A percentile compares a stretch with the other conserved stretches of the same genome.
phyloP scores from a whole-genome alignment of 306 rosid genomes.

The Cucumis sativus region Cucumber_9930_V3 NC_026660.2:3588501-3589000 shows the following conservation, averaged over 20 bases:
- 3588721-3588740: constrained; percentile 35
- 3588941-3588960: constrained; percentile 53
- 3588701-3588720: constrained; percentile 39
- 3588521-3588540: neutral
- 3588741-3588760: constrained; percentile 41
- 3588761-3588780: constrained; percentile 31
- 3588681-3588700: constrained; percentile 48
- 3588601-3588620: neutral
- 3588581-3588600: neutral
- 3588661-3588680: constrained; percentile 87
- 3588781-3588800: constrained; percentile 96
- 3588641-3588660: constrained; percentile 55
- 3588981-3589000: constrained; percentile 81
- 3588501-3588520: neutral
- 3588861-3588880: constrained; percentile 27
- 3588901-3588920: constrained; percentile 42
- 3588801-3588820: constrained; percentile 42
- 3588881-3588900: constrained; percentile 21
- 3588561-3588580: neutral
- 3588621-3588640: constrained; percentile 10
- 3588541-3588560: neutral
- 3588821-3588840: constrained; percentile 44
- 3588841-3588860: constrained; percentile 36
- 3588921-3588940: constrained; percentile 60
- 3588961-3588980: constrained; percentile 67